Base-by-base conservation (phyloP, 1,284 basidiomycete genomes). In the Tilletia setariae region DNA sequence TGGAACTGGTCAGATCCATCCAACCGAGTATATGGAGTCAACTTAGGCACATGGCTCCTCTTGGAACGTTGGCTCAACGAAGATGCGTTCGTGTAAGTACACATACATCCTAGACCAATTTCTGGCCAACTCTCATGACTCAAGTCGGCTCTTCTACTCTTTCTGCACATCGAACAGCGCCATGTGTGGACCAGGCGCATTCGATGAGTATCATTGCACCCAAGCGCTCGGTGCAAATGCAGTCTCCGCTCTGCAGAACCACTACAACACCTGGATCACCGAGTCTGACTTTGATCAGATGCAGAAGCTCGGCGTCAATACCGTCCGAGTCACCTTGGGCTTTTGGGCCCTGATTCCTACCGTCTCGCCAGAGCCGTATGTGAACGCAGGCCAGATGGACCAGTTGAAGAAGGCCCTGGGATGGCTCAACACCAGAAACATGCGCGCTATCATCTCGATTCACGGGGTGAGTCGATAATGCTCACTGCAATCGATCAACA, bases 401-500 rank as follows among this genome's bases (percentile, higher is more conserved):
- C 76, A 78, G 68, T 68, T 81, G 49, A 67, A 76, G 64, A 75
- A 74, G 72, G 70, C 75, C 70, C 70, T 78, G 63, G 65, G 72
- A 62, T 82, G 78, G 80, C 73, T 77, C 76, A 79, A 84, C 72
- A 69, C 69, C 19, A 79, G 83, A 46, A 75, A 75, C 62, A 84
- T 85, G 78, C 84, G 84, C 68, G 81, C 82, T 43, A 72, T 84
- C 70, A 76, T 85, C 61, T 84, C 85, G 67, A 70, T 84, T 35
- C 84, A 85, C 73, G 84, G 83, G 40, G 74, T 85, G 53, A 59
- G 53, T 59, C 23, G 21, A 11, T 30, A 23, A 8, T 9, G 23
- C n/a, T 51, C 49, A 9, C n/a, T 21, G 49, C 49, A 16, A 8
- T 51, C 23, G 8, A 21, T 9, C 21, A 23, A n/a, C n/a, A n/a